These are phyloP conservation scores for Yarrowia galli DNA, from an alignment of 1,139 yeast species.

Conservation along the genomic window DNA sequence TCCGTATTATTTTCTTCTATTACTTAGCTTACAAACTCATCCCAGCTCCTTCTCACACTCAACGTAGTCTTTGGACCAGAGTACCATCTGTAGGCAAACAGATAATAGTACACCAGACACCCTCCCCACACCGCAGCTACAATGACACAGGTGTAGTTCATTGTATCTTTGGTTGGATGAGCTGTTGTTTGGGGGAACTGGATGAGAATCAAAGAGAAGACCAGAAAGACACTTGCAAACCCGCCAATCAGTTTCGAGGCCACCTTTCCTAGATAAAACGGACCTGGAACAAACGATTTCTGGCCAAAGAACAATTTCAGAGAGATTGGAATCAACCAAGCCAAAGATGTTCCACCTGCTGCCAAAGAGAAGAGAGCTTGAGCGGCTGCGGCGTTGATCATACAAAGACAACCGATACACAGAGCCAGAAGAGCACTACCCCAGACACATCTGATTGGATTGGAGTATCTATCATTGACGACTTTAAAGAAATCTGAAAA, in stretches of 20 bases:
- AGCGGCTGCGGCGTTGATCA: not conserved
- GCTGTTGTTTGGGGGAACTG: conserved; percentile 4
- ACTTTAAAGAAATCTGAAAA: not conserved
- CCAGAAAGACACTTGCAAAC: not conserved
- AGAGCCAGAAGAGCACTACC: not conserved
- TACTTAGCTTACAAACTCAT: no score
- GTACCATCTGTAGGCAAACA: not conserved
- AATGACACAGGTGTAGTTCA: conserved; percentile 12
- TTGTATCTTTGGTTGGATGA: conserved; percentile 6
- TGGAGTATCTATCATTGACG: not conserved
- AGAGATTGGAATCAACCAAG: not conserved
- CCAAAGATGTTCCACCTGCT: not conserved
- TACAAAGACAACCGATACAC: not conserved
- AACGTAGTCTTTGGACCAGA: not conserved
- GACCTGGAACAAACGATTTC: not conserved
- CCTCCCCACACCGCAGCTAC: not conserved
- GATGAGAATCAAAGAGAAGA: not conserved
- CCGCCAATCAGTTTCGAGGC: not conserved
- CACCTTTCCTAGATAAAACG: not conserved
- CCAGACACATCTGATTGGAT: conserved; percentile 1
- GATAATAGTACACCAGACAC: not conserved
- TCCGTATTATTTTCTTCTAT: no score
- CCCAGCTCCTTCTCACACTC: no score
- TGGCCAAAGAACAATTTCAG: not conserved
- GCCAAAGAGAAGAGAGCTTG: not conserved